Conservation (phyloP, 139 green algal genomes). For the Zygnema cylindricum region DNA sequence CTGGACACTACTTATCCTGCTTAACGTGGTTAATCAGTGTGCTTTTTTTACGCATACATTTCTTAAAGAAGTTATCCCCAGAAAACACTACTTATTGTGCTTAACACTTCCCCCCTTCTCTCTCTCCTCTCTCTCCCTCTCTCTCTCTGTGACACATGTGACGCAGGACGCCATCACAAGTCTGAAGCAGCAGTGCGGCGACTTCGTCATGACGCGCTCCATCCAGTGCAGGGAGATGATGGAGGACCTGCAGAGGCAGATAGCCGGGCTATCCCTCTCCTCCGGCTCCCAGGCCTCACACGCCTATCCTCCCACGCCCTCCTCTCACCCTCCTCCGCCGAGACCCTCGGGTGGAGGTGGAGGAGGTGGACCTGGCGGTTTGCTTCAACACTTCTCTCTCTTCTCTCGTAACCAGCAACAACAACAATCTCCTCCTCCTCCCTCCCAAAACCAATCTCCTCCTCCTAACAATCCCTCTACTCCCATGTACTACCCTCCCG, state of each 20-base stretch:
- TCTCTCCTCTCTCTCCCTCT: background rate
- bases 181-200: constrained; percentile 80
- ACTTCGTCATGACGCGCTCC: constrained; percentile 76
- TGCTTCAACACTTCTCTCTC: background rate
- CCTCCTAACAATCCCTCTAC: background rate
- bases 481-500: constrained; percentile 3
- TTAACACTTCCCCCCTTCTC: background rate
- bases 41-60: too few relatives aligned
- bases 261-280: constrained; percentile 36
- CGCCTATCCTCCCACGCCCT: background rate
- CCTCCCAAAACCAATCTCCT: background rate
- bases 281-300: background rate
- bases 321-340: background rate
- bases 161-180: constrained; percentile 77
- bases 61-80: too few relatives aligned
- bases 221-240: constrained; percentile 68
- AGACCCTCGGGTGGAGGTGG: background rate
- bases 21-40: too few relatives aligned
- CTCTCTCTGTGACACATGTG: background rate
- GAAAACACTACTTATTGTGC: too few relatives aligned
- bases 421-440: background rate
- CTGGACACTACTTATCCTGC: too few relatives aligned
- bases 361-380: background rate
- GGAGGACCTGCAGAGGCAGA: constrained; percentile 60
- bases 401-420: background rate